Evolutionary conservation across 169 alveolate genomes (phyloP).

Genomic region (Cryptosporidium meleagridis): DNA sequence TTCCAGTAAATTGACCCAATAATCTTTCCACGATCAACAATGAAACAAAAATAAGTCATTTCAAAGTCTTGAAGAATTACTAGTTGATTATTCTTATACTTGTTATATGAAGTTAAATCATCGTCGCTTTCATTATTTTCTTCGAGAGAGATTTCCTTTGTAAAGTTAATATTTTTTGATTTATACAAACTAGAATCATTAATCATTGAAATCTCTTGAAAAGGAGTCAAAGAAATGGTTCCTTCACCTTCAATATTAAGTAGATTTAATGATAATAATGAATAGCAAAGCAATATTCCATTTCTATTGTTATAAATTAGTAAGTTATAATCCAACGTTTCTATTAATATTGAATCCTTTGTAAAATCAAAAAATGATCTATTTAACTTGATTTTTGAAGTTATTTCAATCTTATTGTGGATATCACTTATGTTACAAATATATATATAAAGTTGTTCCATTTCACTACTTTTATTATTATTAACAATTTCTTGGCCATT

Average conservation of each 20-base stretch:
- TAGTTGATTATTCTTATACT: background rate
- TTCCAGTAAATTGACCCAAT: conserved; percentile 22
- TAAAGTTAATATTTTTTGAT: background rate
- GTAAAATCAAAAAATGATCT: background rate
- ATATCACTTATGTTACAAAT: background rate
- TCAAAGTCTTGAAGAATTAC: conserved; percentile 22
- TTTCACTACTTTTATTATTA: background rate
- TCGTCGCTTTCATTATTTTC: background rate
- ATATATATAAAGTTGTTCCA: conserved; percentile 19
- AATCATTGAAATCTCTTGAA: background rate
- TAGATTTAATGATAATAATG: conserved; percentile 36
- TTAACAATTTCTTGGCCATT: background rate
- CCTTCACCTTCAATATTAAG: background rate
- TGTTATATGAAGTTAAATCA: background rate
- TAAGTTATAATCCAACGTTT: conserved; percentile 25
- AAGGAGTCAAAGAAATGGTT: conserved; percentile 13
- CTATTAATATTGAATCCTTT: background rate
- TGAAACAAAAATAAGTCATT: conserved; percentile 10
- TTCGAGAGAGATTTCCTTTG: background rate
- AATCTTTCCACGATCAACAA: background rate
- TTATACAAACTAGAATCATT: background rate
- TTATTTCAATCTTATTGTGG: background rate
- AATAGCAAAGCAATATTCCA: conserved; percentile 17
- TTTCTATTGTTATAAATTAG: conserved; percentile 1
- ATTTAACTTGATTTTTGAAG: conserved; percentile 1